Percentiles rank a stretch among this genome's conserved stretches.
phyloP scores from a whole-genome alignment of 75 land plant genomes.

The Chamaecyparis obtusa region DNA sequence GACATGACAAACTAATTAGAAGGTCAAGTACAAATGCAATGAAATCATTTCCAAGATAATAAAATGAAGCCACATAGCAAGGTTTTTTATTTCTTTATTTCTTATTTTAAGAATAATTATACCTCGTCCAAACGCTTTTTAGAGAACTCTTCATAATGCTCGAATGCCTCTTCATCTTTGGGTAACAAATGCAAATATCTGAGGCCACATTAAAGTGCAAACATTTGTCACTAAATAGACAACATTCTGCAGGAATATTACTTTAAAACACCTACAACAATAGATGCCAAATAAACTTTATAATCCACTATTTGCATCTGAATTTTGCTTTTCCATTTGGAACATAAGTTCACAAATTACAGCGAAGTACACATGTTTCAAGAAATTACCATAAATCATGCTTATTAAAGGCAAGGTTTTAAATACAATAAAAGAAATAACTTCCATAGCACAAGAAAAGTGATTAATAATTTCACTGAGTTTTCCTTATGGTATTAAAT shows the following conservation, averaged over 20 bases:
- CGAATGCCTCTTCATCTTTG: constrained; percentile 93
- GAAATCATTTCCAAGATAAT: not conserved
- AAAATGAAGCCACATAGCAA: not conserved
- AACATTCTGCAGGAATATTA: not conserved
- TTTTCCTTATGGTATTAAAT: not conserved
- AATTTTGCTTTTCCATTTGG: not conserved
- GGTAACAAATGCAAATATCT: constrained; percentile 93
- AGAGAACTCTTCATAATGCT: constrained; percentile 74
- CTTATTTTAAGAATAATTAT: constrained; percentile 8
- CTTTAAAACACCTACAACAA: not conserved
- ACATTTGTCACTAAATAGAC: not conserved
- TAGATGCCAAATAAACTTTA: not conserved
- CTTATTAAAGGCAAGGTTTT: not conserved
- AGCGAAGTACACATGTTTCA: not conserved
- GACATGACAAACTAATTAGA: not conserved
- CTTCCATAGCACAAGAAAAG: not conserved
- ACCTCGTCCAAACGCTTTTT: constrained; percentile 95
- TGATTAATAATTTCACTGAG: too few relatives aligned
- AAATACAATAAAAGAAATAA: not conserved
- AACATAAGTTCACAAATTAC: not conserved
- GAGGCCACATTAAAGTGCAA: not conserved
- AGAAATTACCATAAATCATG: not conserved
- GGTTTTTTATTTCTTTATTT: not conserved
- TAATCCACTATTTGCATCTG: not conserved
- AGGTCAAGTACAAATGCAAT: not conserved